These are phyloP conservation scores for Entophlyctis luteolus DNA, from an alignment of 192 early-diverging fungal species.

Conservation along the genomic window DNA sequence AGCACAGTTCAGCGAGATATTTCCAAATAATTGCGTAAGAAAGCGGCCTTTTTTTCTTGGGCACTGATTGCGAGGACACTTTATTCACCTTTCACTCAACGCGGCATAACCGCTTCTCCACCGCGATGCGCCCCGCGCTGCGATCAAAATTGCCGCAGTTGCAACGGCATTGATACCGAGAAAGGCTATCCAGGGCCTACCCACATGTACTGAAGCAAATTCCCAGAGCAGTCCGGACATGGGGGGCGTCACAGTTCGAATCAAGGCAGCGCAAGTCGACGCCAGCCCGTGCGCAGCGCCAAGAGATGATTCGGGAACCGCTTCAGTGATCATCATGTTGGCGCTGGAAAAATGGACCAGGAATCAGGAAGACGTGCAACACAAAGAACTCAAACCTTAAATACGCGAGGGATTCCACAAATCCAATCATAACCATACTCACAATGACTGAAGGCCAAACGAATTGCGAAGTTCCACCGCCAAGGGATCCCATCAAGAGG, in stretches of 20 bases:
- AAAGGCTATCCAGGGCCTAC: slow-evolving; percentile 9
- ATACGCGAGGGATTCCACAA: slow-evolving; percentile 34
- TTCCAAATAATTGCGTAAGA: no score
- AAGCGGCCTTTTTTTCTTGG: no score
- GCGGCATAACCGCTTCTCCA: no score
- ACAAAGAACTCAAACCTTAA: slow-evolving; percentile 3
- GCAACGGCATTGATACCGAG: neutral
- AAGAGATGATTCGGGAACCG: slow-evolving; percentile 10
- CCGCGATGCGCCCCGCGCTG: no score
- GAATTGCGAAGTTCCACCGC: neutral
- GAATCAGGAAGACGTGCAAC: neutral
- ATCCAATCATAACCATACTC: slow-evolving; percentile 30
- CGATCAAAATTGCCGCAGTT: neutral
- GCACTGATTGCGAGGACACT: no score
- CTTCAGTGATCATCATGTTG: slow-evolving; percentile 38
- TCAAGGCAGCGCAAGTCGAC: slow-evolving; percentile 35
- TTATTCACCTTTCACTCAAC: no score
- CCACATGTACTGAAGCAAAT: slow-evolving; percentile 7
- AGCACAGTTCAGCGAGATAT: no score
- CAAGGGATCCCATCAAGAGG: slow-evolving; percentile 1
- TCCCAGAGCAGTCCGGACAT: slow-evolving; percentile 37
- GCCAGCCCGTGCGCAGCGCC: slow-evolving; percentile 40
- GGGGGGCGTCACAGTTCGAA: slow-evolving; percentile 33
- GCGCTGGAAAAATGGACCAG: slow-evolving; percentile 6
- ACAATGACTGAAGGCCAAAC: neutral